These are phyloP conservation scores for Dendrobium chrysotoxum DNA, from an alignment of 106 monocot genomes.

Conservation along the genomic window DNA sequence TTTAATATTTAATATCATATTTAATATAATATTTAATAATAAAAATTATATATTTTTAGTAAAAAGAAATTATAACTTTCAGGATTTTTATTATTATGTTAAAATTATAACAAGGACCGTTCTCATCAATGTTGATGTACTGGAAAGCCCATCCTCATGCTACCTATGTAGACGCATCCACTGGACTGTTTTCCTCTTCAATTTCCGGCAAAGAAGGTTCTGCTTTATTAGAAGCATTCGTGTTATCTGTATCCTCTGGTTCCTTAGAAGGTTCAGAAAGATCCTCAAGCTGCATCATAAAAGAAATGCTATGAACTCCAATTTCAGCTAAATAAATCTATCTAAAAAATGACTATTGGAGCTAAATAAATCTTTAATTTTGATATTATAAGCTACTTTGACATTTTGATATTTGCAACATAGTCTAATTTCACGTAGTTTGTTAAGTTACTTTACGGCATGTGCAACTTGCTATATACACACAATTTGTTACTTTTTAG, in stretches of 20 bases:
- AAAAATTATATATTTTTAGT: too few species aligned
- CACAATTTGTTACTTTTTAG: background rate
- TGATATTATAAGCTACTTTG: too few species aligned
- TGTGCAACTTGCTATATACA: too few species aligned
- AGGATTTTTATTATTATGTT: too few species aligned
- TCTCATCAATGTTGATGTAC: too few species aligned
- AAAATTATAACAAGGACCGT: too few species aligned
- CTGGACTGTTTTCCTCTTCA: background rate
- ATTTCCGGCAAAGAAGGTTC: background rate
- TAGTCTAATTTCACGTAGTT: too few species aligned
- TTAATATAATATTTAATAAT: too few species aligned
- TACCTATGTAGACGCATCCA: background rate
- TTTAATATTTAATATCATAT: too few species aligned
- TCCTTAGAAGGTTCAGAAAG: background rate
- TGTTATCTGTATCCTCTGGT: background rate
- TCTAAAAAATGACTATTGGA: background rate
- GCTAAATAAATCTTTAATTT: background rate
- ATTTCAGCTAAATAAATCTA: background rate
- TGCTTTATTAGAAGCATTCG: background rate
- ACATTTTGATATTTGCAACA: too few species aligned
- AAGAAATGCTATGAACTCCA: background rate
- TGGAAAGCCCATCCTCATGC: background rate
- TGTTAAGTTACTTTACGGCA: too few species aligned
- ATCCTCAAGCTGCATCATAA: constrained; percentile 2
- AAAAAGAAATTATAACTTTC: too few species aligned